Evolutionary conservation across 2,329 filamentous ascomycete species (phyloP).

Genomic region (Sporothrix globosa): DNA sequence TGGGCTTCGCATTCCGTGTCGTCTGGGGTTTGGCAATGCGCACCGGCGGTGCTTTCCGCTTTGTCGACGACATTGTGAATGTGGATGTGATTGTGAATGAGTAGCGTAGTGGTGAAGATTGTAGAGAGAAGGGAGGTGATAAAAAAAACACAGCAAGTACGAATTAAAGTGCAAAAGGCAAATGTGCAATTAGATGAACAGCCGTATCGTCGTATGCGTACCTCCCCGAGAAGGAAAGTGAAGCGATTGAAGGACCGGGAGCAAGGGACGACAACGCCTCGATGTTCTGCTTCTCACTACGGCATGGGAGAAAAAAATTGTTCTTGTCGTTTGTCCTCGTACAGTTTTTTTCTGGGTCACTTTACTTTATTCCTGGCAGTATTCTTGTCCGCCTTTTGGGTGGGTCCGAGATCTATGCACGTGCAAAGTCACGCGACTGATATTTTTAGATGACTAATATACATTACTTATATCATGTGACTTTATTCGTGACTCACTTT

Average conservation of each 20-base stretch:
- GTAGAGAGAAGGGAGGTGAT: not conserved
- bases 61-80: constrained; percentile 56
- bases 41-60: constrained; percentile 59
- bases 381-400: constrained; percentile 33
- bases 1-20: constrained; percentile 56
- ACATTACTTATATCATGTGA: not conserved
- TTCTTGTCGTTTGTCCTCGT: constrained; percentile 9
- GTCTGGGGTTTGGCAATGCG: constrained; percentile 61
- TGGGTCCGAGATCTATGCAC: not conserved
- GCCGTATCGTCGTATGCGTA: not conserved
- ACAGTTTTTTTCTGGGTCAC: constrained; percentile 21
- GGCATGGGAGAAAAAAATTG: constrained; percentile 22
- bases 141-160: not conserved
- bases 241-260: not conserved
- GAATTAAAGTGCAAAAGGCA: not conserved
- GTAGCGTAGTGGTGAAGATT: not conserved
- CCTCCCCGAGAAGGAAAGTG: not conserved
- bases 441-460: not conserved
- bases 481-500: not conserved
- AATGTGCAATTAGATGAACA: not conserved
- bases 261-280: not conserved
- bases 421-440: not conserved
- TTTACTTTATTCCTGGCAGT: constrained; percentile 33
- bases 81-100: not conserved
- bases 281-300: constrained; percentile 7